Evolutionary conservation across 441 rosid species (phyloP).

Genomic region (Breynia disticha): DNA sequence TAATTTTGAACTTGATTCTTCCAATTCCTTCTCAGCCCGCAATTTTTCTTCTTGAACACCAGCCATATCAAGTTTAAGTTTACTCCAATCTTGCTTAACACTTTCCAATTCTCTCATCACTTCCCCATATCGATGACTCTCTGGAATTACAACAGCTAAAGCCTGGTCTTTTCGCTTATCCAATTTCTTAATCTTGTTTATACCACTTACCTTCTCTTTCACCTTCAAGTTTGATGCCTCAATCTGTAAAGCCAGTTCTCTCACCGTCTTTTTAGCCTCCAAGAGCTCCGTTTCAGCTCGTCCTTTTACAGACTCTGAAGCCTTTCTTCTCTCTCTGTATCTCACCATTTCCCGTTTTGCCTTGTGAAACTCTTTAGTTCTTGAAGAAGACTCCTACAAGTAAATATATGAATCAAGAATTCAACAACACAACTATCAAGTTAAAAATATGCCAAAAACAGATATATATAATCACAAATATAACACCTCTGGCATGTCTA

Average conservation of each 20-base stretch:
- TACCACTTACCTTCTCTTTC: conserved; percentile 18
- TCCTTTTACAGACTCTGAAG: conserved; percentile 33
- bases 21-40: conserved; percentile 38
- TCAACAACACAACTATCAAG: conserved; percentile 1
- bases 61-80: conserved; percentile 62
- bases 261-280: conserved; percentile 29
- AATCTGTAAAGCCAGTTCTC: conserved; percentile 37
- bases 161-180: conserved; percentile 12
- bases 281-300: conserved; percentile 49
- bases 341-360: conserved; percentile 40
- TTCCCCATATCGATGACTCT: conserved; percentile 22
- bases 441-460: neutral
- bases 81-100: conserved; percentile 57
- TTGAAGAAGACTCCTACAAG: conserved; percentile 31
- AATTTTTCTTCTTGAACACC: conserved; percentile 45
- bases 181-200: conserved; percentile 22
- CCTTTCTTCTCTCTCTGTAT: conserved; percentile 41
- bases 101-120: conserved; percentile 44
- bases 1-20: conserved; percentile 21
- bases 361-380: conserved; percentile 44
- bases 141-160: conserved; percentile 8
- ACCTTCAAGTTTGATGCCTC: conserved; percentile 34
- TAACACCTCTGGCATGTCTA: conserved; percentile 32
- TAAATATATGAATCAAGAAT: conserved; percentile 4
- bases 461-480: neutral